These are phyloP conservation scores for Acacia crassicarpa DNA, from an alignment of 306 rosid genomes.

Conservation along the genomic window DNA sequence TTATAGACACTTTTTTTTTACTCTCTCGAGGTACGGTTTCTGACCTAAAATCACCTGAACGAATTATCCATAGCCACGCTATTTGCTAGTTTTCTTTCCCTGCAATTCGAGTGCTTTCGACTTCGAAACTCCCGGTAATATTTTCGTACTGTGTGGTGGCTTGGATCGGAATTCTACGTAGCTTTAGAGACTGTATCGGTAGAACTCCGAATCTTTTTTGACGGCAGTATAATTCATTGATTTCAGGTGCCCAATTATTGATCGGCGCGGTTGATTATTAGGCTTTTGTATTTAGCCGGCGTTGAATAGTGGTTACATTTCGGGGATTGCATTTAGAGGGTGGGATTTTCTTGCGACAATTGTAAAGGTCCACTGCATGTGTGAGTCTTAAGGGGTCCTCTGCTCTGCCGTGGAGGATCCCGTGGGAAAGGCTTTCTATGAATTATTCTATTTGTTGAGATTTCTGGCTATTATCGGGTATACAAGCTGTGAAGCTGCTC, in stretches of 20 bases:
- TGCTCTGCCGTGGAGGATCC: slow-evolving; percentile 70
- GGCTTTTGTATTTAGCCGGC: slow-evolving; percentile 27
- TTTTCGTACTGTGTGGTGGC: background rate
- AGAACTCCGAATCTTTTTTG: slow-evolving; percentile 20
- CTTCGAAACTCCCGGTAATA: slow-evolving; percentile 23
- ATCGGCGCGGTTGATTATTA: slow-evolving; percentile 37
- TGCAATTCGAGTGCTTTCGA: slow-evolving; percentile 11
- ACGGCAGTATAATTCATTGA: slow-evolving; percentile 35
- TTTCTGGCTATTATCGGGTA: slow-evolving; percentile 18
- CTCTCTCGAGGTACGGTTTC: background rate
- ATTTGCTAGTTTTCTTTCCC: slow-evolving; percentile 13
- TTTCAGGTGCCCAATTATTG: slow-evolving; percentile 43
- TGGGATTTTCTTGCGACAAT: slow-evolving; percentile 19
- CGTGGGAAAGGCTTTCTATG: slow-evolving; percentile 35
- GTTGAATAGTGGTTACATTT: slow-evolving; percentile 19
- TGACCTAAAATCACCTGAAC: slow-evolving; percentile 38
- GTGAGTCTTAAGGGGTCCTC: slow-evolving; percentile 69
- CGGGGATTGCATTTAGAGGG: slow-evolving; percentile 29
- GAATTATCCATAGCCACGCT: background rate
- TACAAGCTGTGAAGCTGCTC: slow-evolving; percentile 19
- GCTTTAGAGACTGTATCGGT: slow-evolving; percentile 13
- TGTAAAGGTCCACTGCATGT: slow-evolving; percentile 57
- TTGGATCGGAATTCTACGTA: slow-evolving; percentile 32
- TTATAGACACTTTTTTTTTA: background rate
- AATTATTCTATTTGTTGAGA: slow-evolving; percentile 13